Evolutionary conservation across 495 filamentous ascomycete genomes (phyloP), one percentile per base, ranked within the genome.

Genomic region (Aspergillus kassunensis): DNA sequence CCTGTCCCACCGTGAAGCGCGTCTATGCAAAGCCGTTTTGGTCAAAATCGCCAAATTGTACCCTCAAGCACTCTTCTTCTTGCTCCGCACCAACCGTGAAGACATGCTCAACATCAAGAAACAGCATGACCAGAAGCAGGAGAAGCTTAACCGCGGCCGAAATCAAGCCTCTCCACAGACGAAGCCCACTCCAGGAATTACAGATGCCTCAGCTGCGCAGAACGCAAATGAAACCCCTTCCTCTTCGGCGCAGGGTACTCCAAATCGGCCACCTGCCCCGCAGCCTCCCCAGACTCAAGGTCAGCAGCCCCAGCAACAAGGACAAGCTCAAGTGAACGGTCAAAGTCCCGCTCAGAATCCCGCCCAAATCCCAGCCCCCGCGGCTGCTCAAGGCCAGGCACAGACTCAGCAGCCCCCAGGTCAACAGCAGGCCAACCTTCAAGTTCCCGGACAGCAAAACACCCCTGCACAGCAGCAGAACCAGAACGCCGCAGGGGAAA

Each of bases 81-180:
- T 92, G 57, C 81, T 99, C 19, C 77, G 95, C 54, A 97, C 91
- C 0, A 95, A 86, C 55, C 76, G 90, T n/a, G 95, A 99, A 69
- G 95, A 99, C 64, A 90, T 96, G 85, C 71, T 88, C 20, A 75
- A 81, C 33, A 95, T 96, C 70, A 95, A 93, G 78, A 97, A 92
- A 66, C 80, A 77, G 41, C 85, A 91, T 62, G 90, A 92, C 52
- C 74, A 76, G 46, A 95, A 91, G 73, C 84, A 89, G 64, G 83
- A 86, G 62, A 83, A 82, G 54, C 33, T 74, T 11, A 72, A 68
- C 43, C 67, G 70, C 39, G 65, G 65, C 35, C 73, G 73, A 34
- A 54, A 57, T 37, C 66, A 72, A 58, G 70, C 70, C 16, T 79
- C 80, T 8, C 77, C 79, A 11, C 67, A 72, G 36, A 55, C 64